Conservation (phyloP, 441 rosid species). For the Aquilaria agallochum region DNA sequence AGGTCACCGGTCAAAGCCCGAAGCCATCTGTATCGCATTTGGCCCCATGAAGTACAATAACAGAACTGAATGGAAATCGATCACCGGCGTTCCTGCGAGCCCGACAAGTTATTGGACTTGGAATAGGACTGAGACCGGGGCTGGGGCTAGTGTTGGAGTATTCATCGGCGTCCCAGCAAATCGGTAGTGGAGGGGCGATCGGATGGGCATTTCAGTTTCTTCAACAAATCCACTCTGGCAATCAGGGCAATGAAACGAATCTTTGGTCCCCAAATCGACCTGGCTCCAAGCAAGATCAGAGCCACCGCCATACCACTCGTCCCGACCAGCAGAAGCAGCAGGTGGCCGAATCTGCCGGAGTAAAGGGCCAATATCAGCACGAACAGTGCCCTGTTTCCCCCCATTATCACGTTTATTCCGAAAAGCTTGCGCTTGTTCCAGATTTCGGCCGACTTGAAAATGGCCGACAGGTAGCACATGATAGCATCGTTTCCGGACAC, state of each 20-base stretch:
- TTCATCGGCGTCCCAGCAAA: slow-evolving; percentile 19
- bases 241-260: slow-evolving; percentile 37
- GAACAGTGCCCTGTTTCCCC: slow-evolving; percentile 35
- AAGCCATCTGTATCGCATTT: slow-evolving; percentile 19
- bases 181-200: slow-evolving; percentile 23
- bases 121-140: slow-evolving; percentile 11
- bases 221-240: slow-evolving; percentile 54
- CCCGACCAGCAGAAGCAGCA: slow-evolving; percentile 56
- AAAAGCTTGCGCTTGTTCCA: slow-evolving; percentile 31
- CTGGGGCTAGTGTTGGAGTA: slow-evolving; percentile 14
- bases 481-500: slow-evolving; percentile 78
- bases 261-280: slow-evolving; percentile 27
- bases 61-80: slow-evolving; percentile 53
- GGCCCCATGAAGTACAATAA: slow-evolving; percentile 49
- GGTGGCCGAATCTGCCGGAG: slow-evolving; percentile 49
- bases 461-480: slow-evolving; percentile 52
- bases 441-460: slow-evolving; percentile 47
- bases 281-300: slow-evolving; percentile 36
- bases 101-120: slow-evolving; percentile 24
- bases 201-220: slow-evolving; percentile 26
- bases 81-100: slow-evolving; percentile 36
- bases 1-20: too few relatives aligned
- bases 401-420: slow-evolving; percentile 52
- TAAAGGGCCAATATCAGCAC: slow-evolving; percentile 45
- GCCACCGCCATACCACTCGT: slow-evolving; percentile 44